Evolutionary conservation across 148 eudicot species (phyloP), one percentile per base, ranked within the genome.

Genomic region (Rhododendron williamsianum): DNA sequence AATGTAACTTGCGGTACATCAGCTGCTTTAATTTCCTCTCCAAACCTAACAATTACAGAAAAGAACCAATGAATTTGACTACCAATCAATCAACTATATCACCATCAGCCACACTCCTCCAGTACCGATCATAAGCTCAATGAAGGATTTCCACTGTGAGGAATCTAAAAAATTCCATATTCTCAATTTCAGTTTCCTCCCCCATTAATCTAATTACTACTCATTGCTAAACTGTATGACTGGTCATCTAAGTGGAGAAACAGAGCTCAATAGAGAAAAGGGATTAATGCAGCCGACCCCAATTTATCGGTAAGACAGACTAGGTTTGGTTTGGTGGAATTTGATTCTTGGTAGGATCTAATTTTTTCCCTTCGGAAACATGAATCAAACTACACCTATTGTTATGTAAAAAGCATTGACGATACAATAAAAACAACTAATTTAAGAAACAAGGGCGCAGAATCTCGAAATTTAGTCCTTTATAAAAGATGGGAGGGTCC

Each of bases 401-500:
- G 18, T n/a, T 43, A 30, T 6, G 4, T 23, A 21, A 38, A 16
- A 30, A 56, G 13, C 83, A 56, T 18, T 16, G 30, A 81, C 27
- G 6, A 54, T 35, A 30, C 4, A 36, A 25, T 11, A 1, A 58
- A 3, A 54, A 4, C 23, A 58, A 19, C 19, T 63, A 63, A 7
- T 52, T 23, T 46, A 38, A 27, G 69, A 81, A 60, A 81, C 38
- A 43, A 25, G 9, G 3, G 41, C 49, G 2, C 69, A 15, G 35
- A 67, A 85, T 65, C 6, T 80, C 72, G 3, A 3, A 13, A 23
- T 23, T 35, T 63, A 38, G 78, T 54, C 48, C 41, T 60, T 78
- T 65, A 21, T 49, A 6, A n/a, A 85, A 77, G 49, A 60, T 43
- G 19, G 45, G 5, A 65, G 71, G 67, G 49, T 84, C 88, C 99